Evolutionary conservation across 306 rosid species (phyloP).

Genomic region (Sesbania bispinosa): DNA sequence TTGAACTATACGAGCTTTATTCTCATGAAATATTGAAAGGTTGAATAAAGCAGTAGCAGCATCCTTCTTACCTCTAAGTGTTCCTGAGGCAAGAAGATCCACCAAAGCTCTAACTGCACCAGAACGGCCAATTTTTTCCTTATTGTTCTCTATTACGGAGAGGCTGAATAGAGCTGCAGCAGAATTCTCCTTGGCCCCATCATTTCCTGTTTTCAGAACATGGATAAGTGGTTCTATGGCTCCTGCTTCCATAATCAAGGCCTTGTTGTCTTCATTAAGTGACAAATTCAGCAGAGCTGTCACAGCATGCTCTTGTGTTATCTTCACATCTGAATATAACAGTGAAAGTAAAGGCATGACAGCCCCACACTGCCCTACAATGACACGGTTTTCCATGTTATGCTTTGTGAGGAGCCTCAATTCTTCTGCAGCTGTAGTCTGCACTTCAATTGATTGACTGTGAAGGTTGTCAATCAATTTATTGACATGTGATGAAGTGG

Average conservation of each 20-base stretch:
- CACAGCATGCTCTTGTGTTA: slow-evolving; percentile 89
- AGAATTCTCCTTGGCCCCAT: slow-evolving; percentile 88
- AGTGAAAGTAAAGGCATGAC: slow-evolving; percentile 60
- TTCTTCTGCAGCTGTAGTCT: slow-evolving; percentile 83
- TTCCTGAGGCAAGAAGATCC: slow-evolving; percentile 80
- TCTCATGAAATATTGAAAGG: slow-evolving; percentile 90
- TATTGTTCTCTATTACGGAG: slow-evolving; percentile 76
- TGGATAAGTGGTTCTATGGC: slow-evolving; percentile 84
- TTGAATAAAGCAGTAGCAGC: slow-evolving; percentile 93
- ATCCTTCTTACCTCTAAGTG: slow-evolving; percentile 93
- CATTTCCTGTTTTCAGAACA: slow-evolving; percentile 74
- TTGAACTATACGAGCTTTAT: slow-evolving; percentile 90
- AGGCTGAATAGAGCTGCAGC: slow-evolving; percentile 95
- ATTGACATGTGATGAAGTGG: slow-evolving; percentile 54
- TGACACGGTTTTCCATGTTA: slow-evolving; percentile 71
- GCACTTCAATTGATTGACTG: slow-evolving; percentile 55
- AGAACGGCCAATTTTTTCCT: slow-evolving; percentile 88
- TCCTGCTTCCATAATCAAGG: slow-evolving; percentile 79
- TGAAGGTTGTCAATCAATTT: slow-evolving; percentile 72
- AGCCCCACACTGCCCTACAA: slow-evolving; percentile 75
- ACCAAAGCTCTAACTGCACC: slow-evolving; percentile 89
- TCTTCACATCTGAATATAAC: slow-evolving; percentile 58
- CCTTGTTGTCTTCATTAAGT: slow-evolving; percentile 73
- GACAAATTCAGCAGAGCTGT: slow-evolving; percentile 93
- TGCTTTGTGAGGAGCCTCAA: slow-evolving; percentile 91